Evolutionary conservation across 2,329 filamentous ascomycete species (phyloP), one percentile per base, ranked within the genome.

Genomic region (Claviceps monticola): DNA sequence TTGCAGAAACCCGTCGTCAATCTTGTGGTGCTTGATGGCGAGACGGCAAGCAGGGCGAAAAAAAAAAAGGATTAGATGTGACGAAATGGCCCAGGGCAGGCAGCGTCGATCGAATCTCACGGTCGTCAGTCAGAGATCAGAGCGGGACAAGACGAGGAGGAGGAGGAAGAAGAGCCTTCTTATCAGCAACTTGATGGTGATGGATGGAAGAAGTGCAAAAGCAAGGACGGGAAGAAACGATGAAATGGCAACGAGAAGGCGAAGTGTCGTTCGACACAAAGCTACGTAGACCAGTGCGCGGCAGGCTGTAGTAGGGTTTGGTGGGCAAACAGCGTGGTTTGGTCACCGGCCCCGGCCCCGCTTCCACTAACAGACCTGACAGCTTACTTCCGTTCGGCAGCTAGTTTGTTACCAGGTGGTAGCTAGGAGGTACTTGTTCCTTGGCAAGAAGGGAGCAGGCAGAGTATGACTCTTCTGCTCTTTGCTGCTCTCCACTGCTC

Each of bases 11-110:
- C 23, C 2, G 17, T 52, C 37, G 52, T 48, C 29, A 49, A 42
- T 49, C 54, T 57, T 50, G 59, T 58, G 55, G 57, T 57, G 58
- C 54, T 53, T 54, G 57, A 55, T 53, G 26, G 26, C 17, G 39
- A 36, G 14, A 9, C 29, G 36, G 29, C 16, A 36, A 21, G 23
- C 45, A 46, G 42, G 29, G 19, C 23, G 26, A 46, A 37, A 37
- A n/a, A 39, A 51, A 50, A 50, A 57, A 50, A 55, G 59, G 51
- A 42, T 26, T 29, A 39, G 36, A 51, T 37, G 34, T 51, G 50
- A 48, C 26, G 38, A 41, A 34, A 43, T 42, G 16, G 17, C 37
- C 17, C 38, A 44, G 45, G 23, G 9, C 19, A 43, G 37, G n/a
- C 23, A 45, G 21, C 46, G 36, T 39, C 48, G 17, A 38, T 44